Evolutionary conservation across 371 early-diverging fungal species (phyloP), one percentile per base, ranked within the genome.

Genomic region (Dichotomocladium elegans): DNA sequence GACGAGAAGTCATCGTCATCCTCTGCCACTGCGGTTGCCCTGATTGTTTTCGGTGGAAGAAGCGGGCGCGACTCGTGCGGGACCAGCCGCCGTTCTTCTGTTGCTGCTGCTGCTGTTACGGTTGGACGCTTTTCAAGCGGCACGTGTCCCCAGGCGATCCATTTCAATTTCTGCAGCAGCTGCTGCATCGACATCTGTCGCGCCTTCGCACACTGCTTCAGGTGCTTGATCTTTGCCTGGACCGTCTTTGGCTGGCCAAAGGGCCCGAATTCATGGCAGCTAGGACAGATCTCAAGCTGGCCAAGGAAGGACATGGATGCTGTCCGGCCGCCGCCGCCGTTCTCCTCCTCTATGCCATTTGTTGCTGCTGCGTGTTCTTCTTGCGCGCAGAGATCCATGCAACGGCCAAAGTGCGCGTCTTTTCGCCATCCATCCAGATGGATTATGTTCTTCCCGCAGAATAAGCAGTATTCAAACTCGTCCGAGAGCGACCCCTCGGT

Each of bases 121-220:
- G 7, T 2, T n/a, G 12, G 1, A 7, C 49, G 49, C n/a, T 29
- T 19, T 42, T 46, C 33, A 14, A 45, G 26, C 9, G 60, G 63
- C 14, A 26, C 27, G 43, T 72, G 66, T 11, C 68, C 72, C 61
- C 68, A 72, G 17, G 60, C 59, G 24, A 64, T 59, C 72, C 72
- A 72, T 19, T 57, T 60, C 15, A 61, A 41, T 14, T 55, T 56
- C 19, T 53, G 55, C n/a, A 62, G 21, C 37, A 66, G 45, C 17
- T 60, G 52, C 9, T 52, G 27, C 11, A 59, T 42, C 15, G 58
- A 52, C 24, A 66, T 30, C 6, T 40, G 28, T 15, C 35, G 40
- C 19, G 43, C 45, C 29, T 42, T 59, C 15, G 53, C 42, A 41
- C 64, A 66, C 30, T 58, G 56, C 27, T 72, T 72, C 17, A 61